These are phyloP conservation scores for Gaeumannomyces sp. DNA, from an alignment of 2,329 filamentous ascomycete genomes.

Conservation along the genomic window DNA sequence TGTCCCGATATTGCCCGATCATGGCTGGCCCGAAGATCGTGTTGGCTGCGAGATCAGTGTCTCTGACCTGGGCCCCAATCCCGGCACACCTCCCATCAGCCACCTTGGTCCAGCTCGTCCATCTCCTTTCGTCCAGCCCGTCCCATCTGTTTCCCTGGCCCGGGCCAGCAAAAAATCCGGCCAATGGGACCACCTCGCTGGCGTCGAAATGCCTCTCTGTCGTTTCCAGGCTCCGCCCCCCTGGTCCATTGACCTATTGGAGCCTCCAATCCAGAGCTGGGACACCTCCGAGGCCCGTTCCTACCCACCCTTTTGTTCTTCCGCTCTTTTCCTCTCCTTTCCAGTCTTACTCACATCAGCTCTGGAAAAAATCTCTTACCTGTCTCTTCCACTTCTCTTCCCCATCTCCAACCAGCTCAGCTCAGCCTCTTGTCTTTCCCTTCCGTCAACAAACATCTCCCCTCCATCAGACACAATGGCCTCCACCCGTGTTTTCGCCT, in stretches of 20 bases:
- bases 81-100: not conserved
- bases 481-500: constrained; percentile 69
- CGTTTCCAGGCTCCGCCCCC: constrained; percentile 6
- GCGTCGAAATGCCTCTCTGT: constrained; percentile 4
- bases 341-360: constrained; percentile 14
- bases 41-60: not conserved
- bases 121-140: not conserved
- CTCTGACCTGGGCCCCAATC: not conserved
- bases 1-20: constrained; percentile 11
- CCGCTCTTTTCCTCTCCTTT: constrained; percentile 18
- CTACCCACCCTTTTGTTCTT: constrained; percentile 9
- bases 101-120: not conserved
- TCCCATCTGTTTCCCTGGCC: not conserved
- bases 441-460: constrained; percentile 32
- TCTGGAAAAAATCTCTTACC: constrained; percentile 21
- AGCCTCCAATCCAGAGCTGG: constrained; percentile 5
- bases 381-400: constrained; percentile 17
- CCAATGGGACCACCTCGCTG: constrained; percentile 6
- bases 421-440: constrained; percentile 26
- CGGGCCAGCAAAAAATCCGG: constrained; percentile 7
- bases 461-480: constrained; percentile 67
- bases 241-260: constrained; percentile 10
- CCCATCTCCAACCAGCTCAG: constrained; percentile 7
- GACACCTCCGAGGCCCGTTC: constrained; percentile 18
- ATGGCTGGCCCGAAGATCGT: not conserved